Conservation (phyloP, 139 green algal species). For the Pleodorina starrii region DNA sequence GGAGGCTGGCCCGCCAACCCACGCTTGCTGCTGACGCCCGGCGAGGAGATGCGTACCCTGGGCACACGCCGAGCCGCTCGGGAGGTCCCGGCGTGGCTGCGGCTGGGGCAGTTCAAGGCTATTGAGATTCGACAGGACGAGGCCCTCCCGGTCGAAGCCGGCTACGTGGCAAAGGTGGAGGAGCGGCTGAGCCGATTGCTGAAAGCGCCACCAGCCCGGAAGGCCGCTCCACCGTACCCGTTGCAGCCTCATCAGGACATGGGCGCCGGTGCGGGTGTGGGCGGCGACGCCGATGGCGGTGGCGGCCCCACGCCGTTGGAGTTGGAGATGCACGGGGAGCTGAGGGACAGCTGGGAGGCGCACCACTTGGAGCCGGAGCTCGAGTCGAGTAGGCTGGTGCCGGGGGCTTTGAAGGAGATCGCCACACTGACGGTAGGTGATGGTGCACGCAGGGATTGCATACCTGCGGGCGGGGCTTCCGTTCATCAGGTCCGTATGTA, state of each 20-base stretch:
- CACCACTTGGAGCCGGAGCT: constrained; percentile 38
- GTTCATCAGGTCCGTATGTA: no score
- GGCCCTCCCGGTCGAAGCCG: not conserved
- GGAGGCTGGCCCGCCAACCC: constrained; percentile 3
- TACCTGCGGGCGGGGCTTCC: no score
- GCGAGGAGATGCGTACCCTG: not conserved
- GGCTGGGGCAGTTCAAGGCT: not conserved
- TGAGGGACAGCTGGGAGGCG: constrained; percentile 58
- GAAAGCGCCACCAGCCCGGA: not conserved
- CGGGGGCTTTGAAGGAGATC: no score
- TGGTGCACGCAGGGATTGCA: no score
- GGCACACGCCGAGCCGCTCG: not conserved
- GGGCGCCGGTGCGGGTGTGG: not conserved
- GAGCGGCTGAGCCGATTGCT: not conserved
- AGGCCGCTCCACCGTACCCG: not conserved
- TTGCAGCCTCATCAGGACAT: not conserved
- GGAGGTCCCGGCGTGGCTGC: not conserved
- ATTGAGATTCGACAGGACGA: not conserved
- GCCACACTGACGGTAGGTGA: no score
- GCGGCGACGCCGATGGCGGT: not conserved
- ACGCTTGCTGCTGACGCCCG: not conserved
- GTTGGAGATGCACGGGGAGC: constrained; percentile 57
- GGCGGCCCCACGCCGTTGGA: constrained; percentile 53
- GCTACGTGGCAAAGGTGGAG: not conserved
- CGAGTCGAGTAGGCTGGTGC: not conserved